Conservation (phyloP, 2,329 filamentous ascomycete genomes). For the Leptographium procerum region DNA sequence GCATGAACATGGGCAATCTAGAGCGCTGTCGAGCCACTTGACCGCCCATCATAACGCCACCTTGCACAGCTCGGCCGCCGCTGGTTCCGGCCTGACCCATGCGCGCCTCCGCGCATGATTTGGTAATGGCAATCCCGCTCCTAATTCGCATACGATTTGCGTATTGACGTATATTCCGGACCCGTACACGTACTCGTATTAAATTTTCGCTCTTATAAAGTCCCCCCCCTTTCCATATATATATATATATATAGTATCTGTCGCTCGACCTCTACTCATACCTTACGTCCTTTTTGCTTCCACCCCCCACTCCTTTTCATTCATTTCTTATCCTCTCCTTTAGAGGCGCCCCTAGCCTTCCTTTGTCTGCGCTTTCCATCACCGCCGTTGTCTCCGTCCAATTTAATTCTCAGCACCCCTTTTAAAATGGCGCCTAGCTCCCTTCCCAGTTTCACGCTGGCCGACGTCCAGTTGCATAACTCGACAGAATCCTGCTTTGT, state of each 20-base stretch:
- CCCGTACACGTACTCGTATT: background rate
- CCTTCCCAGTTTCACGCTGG: conserved; percentile 69
- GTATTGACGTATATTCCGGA: no score
- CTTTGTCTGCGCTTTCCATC: background rate
- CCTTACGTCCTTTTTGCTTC: background rate
- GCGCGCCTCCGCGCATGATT: background rate
- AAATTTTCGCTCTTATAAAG: background rate
- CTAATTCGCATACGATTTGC: background rate
- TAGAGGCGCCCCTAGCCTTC: background rate
- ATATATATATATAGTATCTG: background rate
- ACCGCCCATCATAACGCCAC: conserved; percentile 4
- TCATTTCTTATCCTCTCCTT: background rate
- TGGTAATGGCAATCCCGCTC: no score
- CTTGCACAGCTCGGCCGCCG: background rate
- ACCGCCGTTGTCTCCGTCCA: background rate
- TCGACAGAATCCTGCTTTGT: conserved; percentile 81
- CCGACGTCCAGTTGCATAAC: conserved; percentile 75
- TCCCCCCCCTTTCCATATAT: background rate
- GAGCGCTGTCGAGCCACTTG: background rate
- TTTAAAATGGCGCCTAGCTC: conserved; percentile 64
- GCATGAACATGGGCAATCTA: background rate
- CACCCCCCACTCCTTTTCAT: background rate
- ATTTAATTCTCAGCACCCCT: background rate
- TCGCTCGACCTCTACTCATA: background rate
- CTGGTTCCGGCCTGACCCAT: background rate